These are phyloP conservation scores for Pichia ethanolica DNA, from an alignment of 805 yeast species.

Conservation along the genomic window DNA sequence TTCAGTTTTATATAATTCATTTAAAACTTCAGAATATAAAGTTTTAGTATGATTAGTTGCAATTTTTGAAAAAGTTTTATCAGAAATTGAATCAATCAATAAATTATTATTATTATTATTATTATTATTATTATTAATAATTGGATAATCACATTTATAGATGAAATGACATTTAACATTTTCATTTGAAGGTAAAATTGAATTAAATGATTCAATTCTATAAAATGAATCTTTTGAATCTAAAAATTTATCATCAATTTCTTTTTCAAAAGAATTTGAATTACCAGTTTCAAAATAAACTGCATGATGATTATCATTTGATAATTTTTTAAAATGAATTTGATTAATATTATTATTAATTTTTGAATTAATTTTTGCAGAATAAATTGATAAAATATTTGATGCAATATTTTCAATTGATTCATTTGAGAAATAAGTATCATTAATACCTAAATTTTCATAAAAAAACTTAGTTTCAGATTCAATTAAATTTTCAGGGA, in stretches of 20 bases:
- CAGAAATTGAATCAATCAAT: slow-evolving; percentile 59
- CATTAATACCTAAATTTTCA: slow-evolving; percentile 81
- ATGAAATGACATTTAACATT: slow-evolving; percentile 64
- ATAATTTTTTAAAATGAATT: slow-evolving; percentile 70
- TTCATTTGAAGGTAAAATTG: slow-evolving; percentile 49
- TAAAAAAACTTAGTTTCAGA: slow-evolving; percentile 87
- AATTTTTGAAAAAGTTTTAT: slow-evolving; percentile 65
- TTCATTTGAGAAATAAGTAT: slow-evolving; percentile 84
- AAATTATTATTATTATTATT: background rate
- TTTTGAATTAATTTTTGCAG: slow-evolving; percentile 87
- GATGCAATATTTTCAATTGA: slow-evolving; percentile 71
- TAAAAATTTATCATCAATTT: slow-evolving; percentile 76
- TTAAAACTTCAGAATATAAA: slow-evolving; percentile 65
- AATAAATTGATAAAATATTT: slow-evolving; percentile 81
- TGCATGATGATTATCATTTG: slow-evolving; percentile 65
- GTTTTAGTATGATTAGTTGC: slow-evolving; percentile 74
- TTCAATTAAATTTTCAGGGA: slow-evolving; percentile 82
- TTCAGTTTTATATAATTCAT: slow-evolving; percentile 60
- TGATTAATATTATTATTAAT: slow-evolving; percentile 36
- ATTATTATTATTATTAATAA: too few species aligned
- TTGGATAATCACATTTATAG: slow-evolving; percentile 48
- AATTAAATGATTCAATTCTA: slow-evolving; percentile 72
- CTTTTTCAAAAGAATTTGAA: slow-evolving; percentile 51
- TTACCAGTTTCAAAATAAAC: slow-evolving; percentile 75
- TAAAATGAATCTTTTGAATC: slow-evolving; percentile 43